Evolutionary conservation across 257 asterid species (phyloP), one percentile per base, ranked within the genome.

Genomic region (Eucommia ulmoides): DNA sequence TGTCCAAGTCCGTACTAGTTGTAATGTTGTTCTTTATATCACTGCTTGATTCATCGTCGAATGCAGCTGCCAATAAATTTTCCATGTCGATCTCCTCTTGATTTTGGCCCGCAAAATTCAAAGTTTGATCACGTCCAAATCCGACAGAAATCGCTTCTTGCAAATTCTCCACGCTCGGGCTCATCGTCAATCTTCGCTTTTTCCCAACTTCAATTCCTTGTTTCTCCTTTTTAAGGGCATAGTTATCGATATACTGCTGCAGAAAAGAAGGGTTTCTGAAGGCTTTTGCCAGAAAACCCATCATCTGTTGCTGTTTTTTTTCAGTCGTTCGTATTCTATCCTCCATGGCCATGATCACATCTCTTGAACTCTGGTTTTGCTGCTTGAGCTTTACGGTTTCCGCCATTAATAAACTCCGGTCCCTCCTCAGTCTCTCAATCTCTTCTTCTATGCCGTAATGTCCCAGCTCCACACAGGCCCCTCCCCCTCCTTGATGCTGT

Each of bases 371-470:
- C 52, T 75, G 74, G 60, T 91, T 84, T 56, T 81, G 84, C 46
- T 81, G 91, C 49, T 73, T 81, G 11, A 91, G 93, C 62, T 81
- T 86, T 33, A 68, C 6, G 2, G 81, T 62, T 58, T 89, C 98
- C 1, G 83, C 20, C 91, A 69, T 73, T 48, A 89, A 57, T 47
- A 69, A 1, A 38, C 55, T 72, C 33, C 78, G 53, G 49, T 89
- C 96, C 1, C 79, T 61, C 58, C 55, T 77, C 33, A 91, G 69
- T 50, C 70, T 69, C 41, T 77, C 89, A 1, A 91, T 59, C 67
- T 86, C 96, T 53, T 79, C 95, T 19, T 91, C 99, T 71, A 66
- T 16, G 2, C 94, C 93, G 47, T 58, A 82, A 4, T 74, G 64
- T 22, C 84, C 94, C 23, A 79, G 21, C 60, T 83, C 96, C 7